Evolutionary conservation across 805 yeast genomes (phyloP).

Genomic region (Yarrowia osloensis): DNA sequence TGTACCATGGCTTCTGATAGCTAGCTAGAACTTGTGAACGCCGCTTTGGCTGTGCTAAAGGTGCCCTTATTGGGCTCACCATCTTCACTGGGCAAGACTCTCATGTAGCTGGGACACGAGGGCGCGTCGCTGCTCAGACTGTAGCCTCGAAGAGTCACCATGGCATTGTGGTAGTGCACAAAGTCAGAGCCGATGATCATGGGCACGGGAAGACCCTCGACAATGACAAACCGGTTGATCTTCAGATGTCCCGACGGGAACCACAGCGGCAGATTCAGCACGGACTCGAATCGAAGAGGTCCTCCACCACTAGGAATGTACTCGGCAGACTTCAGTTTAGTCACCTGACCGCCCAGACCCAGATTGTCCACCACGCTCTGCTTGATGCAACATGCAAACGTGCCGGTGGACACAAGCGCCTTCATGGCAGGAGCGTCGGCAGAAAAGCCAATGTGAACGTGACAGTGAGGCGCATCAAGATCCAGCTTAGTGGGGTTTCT

Average conservation of each 20-base stretch:
- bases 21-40: not conserved
- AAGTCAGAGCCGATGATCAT: conserved; percentile 21
- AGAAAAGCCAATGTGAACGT: conserved; percentile 21
- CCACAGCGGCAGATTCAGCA: conserved; percentile 16
- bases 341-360: not conserved
- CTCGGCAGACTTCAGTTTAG: not conserved
- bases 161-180: conserved; percentile 6
- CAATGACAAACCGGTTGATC: conserved; percentile 9
- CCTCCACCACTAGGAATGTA: conserved; percentile 14
- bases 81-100: not conserved
- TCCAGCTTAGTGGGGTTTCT: conserved; percentile 16
- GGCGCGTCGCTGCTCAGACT: conserved; percentile 1
- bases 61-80: not conserved
- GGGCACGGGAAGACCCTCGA: conserved; percentile 9
- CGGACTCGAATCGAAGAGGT: not conserved
- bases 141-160: conserved; percentile 22
- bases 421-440: not conserved
- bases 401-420: conserved; percentile 21
- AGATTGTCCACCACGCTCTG: conserved; percentile 9
- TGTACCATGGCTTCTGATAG: too few species aligned
- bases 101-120: conserved; percentile 5
- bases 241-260: conserved; percentile 16
- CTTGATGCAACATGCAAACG: conserved; percentile 11
- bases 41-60: not conserved
- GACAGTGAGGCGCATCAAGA: conserved; percentile 26